These are phyloP conservation scores for Saussurea involucrata DNA, from an alignment of 129 eudicot genomes.

Conservation along the genomic window DNA sequence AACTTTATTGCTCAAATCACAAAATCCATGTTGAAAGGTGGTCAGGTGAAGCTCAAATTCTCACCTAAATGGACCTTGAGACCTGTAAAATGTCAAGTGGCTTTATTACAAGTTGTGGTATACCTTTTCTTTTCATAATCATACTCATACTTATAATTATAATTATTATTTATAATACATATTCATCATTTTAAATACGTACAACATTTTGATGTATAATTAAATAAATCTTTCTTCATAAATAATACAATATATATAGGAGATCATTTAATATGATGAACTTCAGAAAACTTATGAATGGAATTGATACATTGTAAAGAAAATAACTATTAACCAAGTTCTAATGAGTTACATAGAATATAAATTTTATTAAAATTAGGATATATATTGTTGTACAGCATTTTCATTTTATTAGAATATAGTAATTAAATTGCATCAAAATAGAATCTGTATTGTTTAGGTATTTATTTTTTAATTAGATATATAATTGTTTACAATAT, in stretches of 20 bases:
- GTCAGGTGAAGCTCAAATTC: conserved; percentile 27
- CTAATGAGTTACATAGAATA: too few species aligned
- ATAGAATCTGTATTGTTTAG: too few species aligned
- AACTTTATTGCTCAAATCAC: conserved; percentile 19
- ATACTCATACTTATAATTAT: not conserved
- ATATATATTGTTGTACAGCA: too few species aligned
- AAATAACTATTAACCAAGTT: too few species aligned
- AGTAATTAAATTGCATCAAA: too few species aligned
- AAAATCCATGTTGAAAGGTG: conserved; percentile 25
- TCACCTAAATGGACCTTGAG: conserved; percentile 27
- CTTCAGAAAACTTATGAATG: not conserved
- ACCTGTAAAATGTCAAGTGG: conserved; percentile 24
- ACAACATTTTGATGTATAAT: not conserved
- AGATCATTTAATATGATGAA: not conserved
- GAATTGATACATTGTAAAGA: not conserved
- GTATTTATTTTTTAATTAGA: too few species aligned
- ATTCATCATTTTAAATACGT: not conserved
- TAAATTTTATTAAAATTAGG: too few species aligned
- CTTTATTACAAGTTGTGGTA: not conserved
- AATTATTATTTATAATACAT: too few species aligned
- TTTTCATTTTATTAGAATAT: too few species aligned
- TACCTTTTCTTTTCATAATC: not conserved
- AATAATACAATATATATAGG: not conserved
- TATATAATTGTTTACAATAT: too few species aligned
- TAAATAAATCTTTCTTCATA: too few species aligned